A percentile compares a stretch with the other conserved stretches of the same genome.
These are phyloP conservation scores for Catharanthus roseus DNA, from an alignment of 257 asterid species.

Conservation along the genomic window DNA sequence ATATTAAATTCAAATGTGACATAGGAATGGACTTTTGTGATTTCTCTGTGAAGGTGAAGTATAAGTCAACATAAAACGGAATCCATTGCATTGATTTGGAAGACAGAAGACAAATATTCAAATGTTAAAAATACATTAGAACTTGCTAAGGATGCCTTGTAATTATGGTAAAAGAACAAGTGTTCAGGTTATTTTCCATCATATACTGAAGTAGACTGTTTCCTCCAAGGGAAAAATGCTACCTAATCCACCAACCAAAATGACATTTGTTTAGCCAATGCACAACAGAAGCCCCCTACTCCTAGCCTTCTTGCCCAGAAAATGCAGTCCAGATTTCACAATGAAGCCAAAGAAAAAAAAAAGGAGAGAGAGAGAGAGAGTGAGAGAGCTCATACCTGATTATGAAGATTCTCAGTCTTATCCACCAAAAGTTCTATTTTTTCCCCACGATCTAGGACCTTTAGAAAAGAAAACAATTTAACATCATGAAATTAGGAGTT, in stretches of 20 bases:
- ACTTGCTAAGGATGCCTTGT: not conserved
- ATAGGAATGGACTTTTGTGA: not conserved
- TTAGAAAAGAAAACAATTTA: slow-evolving; percentile 6
- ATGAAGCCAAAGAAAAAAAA: too few species aligned
- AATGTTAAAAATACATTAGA: not conserved
- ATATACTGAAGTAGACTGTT: too few species aligned
- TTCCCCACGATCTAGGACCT: slow-evolving; percentile 96
- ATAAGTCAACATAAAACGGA: not conserved
- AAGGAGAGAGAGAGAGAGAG: too few species aligned
- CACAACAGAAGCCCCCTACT: not conserved
- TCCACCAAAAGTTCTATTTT: slow-evolving; percentile 90
- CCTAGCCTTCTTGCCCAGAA: not conserved
- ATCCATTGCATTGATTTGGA: not conserved
- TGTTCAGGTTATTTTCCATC: too few species aligned
- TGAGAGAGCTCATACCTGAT: slow-evolving; percentile 40
- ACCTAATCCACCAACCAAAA: not conserved
- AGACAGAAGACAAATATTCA: not conserved
- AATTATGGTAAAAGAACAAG: not conserved
- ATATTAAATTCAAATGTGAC: not conserved
- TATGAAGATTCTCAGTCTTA: slow-evolving; percentile 81
- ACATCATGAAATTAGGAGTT: not conserved
- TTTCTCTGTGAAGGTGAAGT: not conserved
- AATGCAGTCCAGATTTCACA: not conserved
- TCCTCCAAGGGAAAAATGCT: not conserved
- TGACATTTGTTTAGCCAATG: not conserved